phyloP scores from a whole-genome alignment of 1,139 yeast genomes.

The Starmera stellimalicola region DNA sequence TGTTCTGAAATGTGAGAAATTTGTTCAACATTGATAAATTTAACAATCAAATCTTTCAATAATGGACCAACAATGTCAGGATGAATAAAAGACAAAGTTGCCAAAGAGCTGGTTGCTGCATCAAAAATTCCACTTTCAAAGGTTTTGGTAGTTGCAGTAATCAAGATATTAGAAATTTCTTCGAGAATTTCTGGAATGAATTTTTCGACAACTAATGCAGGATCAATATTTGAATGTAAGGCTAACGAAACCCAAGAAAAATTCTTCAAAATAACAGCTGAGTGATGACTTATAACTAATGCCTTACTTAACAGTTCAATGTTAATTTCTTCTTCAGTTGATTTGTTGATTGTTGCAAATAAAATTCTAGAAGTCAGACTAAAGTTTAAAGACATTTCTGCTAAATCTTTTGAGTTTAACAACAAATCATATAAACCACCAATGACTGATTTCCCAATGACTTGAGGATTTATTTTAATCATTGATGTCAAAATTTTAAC shows the following conservation, averaged over 20 bases:
- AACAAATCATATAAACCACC: constrained; percentile 19
- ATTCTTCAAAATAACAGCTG: constrained; percentile 31
- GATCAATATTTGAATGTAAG: constrained; percentile 52
- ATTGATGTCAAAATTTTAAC: constrained; percentile 21
- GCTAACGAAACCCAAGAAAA: constrained; percentile 75
- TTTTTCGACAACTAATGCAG: constrained; percentile 44
- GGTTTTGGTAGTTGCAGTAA: constrained; percentile 12
- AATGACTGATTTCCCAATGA: constrained; percentile 22
- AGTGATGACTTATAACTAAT: constrained; percentile 49
- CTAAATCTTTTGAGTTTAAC: constrained; percentile 18
- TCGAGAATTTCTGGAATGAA: constrained; percentile 32
- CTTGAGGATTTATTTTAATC: constrained; percentile 19
- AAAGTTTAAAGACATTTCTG: constrained; percentile 18
- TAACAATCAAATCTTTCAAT: constrained; percentile 31
- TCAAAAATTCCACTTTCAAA: constrained; percentile 21
- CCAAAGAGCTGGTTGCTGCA: constrained; percentile 36
- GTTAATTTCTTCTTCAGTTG: constrained; percentile 20
- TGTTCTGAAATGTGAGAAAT: constrained; percentile 27
- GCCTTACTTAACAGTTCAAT: constrained; percentile 33
- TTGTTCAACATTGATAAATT: constrained; percentile 29
- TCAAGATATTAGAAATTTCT: constrained; percentile 19
- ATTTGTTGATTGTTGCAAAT: constrained; percentile 24
- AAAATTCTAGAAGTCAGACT: constrained; percentile 33
- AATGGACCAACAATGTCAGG: constrained; percentile 52
- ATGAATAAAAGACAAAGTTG: constrained; percentile 60